Conservation (phyloP, 257 asterid species). For the Solanum gracilifrons region DNA sequence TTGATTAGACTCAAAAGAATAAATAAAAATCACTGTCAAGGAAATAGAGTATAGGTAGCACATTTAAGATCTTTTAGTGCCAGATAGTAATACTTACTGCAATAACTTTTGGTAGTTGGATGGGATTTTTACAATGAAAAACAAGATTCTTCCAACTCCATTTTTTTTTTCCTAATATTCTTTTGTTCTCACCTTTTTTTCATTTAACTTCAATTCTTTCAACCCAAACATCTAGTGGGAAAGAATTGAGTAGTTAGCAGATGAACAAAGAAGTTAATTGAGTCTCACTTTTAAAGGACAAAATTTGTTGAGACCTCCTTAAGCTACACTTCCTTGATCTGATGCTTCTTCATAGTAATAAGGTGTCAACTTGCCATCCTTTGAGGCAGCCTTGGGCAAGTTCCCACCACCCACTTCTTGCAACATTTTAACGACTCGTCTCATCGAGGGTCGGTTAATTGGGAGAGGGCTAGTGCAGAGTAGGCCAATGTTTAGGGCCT, state of each 20-base stretch:
- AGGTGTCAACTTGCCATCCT: conserved; percentile 80
- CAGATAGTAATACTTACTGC: background rate
- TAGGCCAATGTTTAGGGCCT: conserved; percentile 70
- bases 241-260: conserved; percentile 2
- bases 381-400: conserved; percentile 22
- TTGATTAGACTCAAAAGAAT: conserved; percentile 3
- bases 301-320: background rate
- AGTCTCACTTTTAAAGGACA: background rate
- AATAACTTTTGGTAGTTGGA: conserved; percentile 17
- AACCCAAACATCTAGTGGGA: background rate
- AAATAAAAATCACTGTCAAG: conserved; percentile 5
- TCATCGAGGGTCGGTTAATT: conserved; percentile 89
- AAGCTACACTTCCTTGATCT: conserved; percentile 58
- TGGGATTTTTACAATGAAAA: conserved; percentile 33
- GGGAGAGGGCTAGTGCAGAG: conserved; percentile 95
- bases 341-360: conserved; percentile 74
- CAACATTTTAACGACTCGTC: conserved; percentile 82
- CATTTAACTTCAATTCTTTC: background rate
- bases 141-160: background rate
- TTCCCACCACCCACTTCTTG: conserved; percentile 48
- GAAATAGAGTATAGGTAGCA: conserved; percentile 10
- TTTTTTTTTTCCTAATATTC: background rate
- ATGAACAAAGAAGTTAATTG: background rate
- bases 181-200: conserved; percentile 5
- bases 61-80: conserved; percentile 5